Evolutionary conservation across 495 filamentous ascomycete species (phyloP), one percentile per base, ranked within the genome.

Genomic region (Apodospora peruviana): DNA sequence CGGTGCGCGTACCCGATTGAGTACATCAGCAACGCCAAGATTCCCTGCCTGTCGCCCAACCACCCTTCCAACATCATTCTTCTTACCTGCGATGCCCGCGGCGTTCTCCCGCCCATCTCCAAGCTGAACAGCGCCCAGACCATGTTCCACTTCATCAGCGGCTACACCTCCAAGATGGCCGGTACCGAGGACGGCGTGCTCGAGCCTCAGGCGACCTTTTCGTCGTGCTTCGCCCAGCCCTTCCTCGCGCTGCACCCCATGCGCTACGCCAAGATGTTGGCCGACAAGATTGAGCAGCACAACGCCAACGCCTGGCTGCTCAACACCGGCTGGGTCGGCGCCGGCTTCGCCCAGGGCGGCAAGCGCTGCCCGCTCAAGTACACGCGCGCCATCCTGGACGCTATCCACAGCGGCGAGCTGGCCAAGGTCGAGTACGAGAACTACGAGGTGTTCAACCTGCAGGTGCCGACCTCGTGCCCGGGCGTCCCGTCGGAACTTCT

Each of bases 91-190:
- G 93, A 98, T 69, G 93, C 94, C 51, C 87, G 94, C 57, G 93
- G 94, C 74, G 93, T 97, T 8, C 84, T 98, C 24, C 93, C 93
- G 36, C 94, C 94, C 35, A 97, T 98, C 75, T 95, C 90, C 58
- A 98, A 97, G 80, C 85, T 98, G 64, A 86, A 85, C 77, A 81
- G 85, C 58, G 87, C 90, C 61, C 93, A 98, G 74, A 95, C 88
- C 64, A 97, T 98, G 91, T 98, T 96, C 82, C 93, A 98, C 81
- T 98, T 98, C 81, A 98, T 98, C 70, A 93, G 87, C 17, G 93
- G 93, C 62, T 98, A 98, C 79, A 98, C 93, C 47, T 97, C 94
- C 61, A 98, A 98, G 85, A 97, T 98, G 94, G 94, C 91, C 52
- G 93, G 93, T 62, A 98, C 93, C 40, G 93, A 98, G 74, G 87